These are phyloP conservation scores for Leptographium galeiforme DNA, from an alignment of 2,329 filamentous ascomycete species.

Conservation along the genomic window DNA sequence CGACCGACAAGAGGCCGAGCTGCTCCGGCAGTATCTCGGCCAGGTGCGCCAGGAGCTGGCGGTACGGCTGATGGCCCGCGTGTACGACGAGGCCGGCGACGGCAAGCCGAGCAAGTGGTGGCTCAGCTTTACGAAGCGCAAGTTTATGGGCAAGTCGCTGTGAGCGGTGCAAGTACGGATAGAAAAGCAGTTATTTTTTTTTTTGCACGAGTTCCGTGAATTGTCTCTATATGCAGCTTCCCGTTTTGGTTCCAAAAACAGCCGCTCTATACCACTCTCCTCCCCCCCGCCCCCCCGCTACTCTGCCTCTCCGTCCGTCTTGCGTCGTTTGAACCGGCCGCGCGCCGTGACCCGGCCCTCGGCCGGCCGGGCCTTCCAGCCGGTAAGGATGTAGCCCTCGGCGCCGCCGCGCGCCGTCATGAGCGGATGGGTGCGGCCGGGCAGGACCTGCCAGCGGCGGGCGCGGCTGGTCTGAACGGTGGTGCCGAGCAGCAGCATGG, in stretches of 20 bases:
- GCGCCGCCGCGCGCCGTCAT: constrained; percentile 84
- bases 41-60: constrained; percentile 92
- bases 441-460: constrained; percentile 79
- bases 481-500: constrained; percentile 66
- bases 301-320: constrained; percentile 17
- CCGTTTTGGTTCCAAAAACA: too few relatives aligned
- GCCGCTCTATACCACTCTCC: too few relatives aligned
- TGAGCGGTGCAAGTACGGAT: constrained; percentile 22
- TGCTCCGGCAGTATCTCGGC: constrained; percentile 74
- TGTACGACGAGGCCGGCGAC: constrained; percentile 68
- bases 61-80: constrained; percentile 63
- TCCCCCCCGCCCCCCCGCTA: too few relatives aligned
- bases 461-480: constrained; percentile 69
- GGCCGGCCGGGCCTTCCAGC: constrained; percentile 64
- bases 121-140: constrained; percentile 97
- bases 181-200: neutral
- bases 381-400: constrained; percentile 84
- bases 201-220: neutral
- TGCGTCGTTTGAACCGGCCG: constrained; percentile 60
- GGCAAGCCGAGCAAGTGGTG: constrained; percentile 76
- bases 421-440: constrained; percentile 79
- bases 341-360: constrained; percentile 70
- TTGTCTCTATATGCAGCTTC: neutral
- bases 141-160: constrained; percentile 96
- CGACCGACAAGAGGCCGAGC: constrained; percentile 80